Base-by-base conservation (phyloP, 176 grass and related monocot species). In the Pharus latifolius region DNA sequence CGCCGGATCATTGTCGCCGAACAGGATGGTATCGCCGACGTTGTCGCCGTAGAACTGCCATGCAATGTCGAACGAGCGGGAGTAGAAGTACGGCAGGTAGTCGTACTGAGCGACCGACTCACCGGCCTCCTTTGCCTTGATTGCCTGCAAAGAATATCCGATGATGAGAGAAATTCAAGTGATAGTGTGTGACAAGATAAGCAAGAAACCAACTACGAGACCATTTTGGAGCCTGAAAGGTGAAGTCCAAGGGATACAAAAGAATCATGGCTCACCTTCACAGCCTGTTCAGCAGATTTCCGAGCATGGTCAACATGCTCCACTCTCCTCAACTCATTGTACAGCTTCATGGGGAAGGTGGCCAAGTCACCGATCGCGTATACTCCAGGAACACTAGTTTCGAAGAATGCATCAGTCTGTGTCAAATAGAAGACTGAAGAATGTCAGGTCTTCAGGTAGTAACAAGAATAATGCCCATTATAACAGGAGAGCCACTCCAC, bases 41-140 rank as follows among this genome's bases (percentile, higher is more conserved):
- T 92, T 97, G 70, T 97, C 89, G 15, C 93, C 93, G 26, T 97
- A 97, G 78, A 97, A 97, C 70, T 97, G 93, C 93, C 93, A 97
- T 24, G 89, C 80, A 3, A 92, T 16, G 65, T 92, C 86, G 18
- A 97, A 97, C 2, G 93, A 78, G 40, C 93, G 81, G 32, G 93
- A 97, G 60, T 97, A 97, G 83, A 92, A 97, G 76, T 83, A 97
- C 0, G 93, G 93, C 35, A 97, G 78, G 65, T 97, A 97, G 52
- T 88, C 93, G 48, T 97, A 97, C 37, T 92, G 81, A 9, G 88
- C 56, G 6, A 92, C 67, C 0, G 60, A 59, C 53, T 97, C 80
- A 14, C 86, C 93, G 17, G 88, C 77, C 81, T 97, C 93, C 61
- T 88, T 87, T 2, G 80, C 93, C 62, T 92, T 97, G 70, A 97